Percentiles rank a stretch among this genome's conserved stretches.
Conservation (phyloP, 208 protist genomes). For the Trichomonas vaginalis region DNA sequence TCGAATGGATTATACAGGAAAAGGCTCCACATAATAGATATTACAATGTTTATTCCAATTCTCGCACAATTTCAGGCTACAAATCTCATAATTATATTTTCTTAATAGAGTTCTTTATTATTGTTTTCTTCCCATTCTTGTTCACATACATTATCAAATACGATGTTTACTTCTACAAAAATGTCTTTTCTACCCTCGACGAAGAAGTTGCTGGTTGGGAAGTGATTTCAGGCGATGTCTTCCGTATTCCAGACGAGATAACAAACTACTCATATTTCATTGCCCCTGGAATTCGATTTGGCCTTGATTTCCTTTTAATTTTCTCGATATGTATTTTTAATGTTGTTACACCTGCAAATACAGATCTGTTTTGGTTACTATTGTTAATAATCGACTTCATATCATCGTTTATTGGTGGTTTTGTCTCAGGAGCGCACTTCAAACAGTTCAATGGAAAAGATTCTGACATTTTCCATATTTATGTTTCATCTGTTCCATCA, state of each 20-base stretch:
- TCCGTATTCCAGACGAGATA: neutral
- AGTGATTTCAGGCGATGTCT: neutral
- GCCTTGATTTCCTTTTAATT: neutral
- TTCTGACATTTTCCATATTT: neutral
- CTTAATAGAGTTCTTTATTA: neutral
- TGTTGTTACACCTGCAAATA: neutral
- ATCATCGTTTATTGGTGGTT: neutral
- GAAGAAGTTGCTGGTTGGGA: neutral
- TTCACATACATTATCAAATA: neutral
- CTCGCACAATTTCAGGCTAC: neutral
- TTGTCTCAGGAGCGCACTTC: neutral
- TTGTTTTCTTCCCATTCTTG: neutral
- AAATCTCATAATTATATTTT: neutral
- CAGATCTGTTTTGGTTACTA: neutral
- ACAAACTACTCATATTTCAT: neutral
- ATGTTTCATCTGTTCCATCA: neutral
- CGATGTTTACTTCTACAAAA: neutral
- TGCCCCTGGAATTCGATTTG: neutral
- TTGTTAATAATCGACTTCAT: neutral
- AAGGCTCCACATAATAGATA: neutral
- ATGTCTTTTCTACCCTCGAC: neutral
- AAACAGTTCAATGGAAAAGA: neutral
- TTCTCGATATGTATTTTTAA: neutral
- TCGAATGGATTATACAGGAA: neutral
- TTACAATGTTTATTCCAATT: neutral